A percentile compares a stretch with the other conserved stretches of the same genome.
Evolutionary conservation across 2,329 filamentous ascomycete genomes (phyloP).

Genomic region (Chrysoporthe cubensis): DNA sequence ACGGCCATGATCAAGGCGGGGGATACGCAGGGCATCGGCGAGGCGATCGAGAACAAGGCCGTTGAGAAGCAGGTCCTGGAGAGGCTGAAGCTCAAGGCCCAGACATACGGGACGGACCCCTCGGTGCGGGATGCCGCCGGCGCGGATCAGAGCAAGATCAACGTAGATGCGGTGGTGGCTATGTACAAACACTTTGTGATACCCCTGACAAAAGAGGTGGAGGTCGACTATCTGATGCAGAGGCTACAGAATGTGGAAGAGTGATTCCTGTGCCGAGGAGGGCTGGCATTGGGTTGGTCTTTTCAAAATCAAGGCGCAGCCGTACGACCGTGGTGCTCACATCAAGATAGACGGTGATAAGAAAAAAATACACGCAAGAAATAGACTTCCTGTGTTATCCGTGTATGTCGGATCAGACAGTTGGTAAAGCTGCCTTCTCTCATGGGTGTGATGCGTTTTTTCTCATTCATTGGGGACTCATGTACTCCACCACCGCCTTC

Average conservation of each 20-base stretch:
- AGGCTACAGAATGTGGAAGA: slow-evolving; percentile 59
- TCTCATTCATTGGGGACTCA: slow-evolving; percentile 56
- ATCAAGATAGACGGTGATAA: background rate
- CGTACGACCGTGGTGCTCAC: background rate
- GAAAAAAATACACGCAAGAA: background rate
- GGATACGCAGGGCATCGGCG: slow-evolving; percentile 81
- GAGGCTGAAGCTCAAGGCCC: slow-evolving; percentile 82
- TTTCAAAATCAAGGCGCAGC: background rate
- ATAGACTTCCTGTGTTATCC: background rate
- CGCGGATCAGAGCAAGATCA: slow-evolving; percentile 74
- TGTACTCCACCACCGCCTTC: slow-evolving; percentile 74
- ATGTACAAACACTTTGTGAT: slow-evolving; percentile 96
- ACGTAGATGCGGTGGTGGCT: slow-evolving; percentile 85
- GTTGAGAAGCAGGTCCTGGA: slow-evolving; percentile 94
- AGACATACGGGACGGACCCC: slow-evolving; percentile 92
- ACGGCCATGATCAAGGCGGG: slow-evolving; percentile 79
- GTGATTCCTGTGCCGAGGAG: slow-evolving; percentile 7
- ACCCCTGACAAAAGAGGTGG: slow-evolving; percentile 95
- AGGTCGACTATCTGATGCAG: slow-evolving; percentile 98
- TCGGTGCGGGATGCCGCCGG: slow-evolving; percentile 55
- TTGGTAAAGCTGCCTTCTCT: background rate
- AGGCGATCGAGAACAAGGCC: slow-evolving; percentile 84
- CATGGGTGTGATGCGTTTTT: background rate
- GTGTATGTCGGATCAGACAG: background rate
- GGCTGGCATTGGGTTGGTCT: background rate